Evolutionary conservation across 345 rosid genomes (phyloP).

Genomic region (Euphorbia tirucalli): DNA sequence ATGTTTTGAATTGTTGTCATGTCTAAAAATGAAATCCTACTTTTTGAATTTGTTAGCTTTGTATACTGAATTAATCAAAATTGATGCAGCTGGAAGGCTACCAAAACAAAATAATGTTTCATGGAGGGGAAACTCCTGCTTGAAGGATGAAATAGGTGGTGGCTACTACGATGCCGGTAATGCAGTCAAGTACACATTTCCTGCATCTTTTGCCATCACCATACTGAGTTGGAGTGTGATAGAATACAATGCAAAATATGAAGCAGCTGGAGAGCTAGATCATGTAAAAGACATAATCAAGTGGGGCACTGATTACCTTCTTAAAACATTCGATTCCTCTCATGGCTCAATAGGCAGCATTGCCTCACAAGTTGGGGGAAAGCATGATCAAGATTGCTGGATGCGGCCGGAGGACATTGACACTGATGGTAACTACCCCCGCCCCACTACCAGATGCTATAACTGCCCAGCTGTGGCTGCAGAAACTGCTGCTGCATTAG

Average conservation of each 20-base stretch:
- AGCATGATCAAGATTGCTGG: constrained; percentile 95
- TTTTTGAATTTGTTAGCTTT: no score
- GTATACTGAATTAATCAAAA: neutral
- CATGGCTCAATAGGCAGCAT: constrained; percentile 55
- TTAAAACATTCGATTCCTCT: constrained; percentile 74
- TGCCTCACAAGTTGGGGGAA: constrained; percentile 73
- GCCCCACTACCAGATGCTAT: constrained; percentile 58
- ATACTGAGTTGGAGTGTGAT: constrained; percentile 98
- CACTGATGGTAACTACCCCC: no score
- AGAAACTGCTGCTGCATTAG: constrained; percentile 94
- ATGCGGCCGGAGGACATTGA: constrained; percentile 97
- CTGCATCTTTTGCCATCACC: constrained; percentile 86
- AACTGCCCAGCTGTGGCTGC: constrained; percentile 90
- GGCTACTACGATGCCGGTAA: constrained; percentile 94
- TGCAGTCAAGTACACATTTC: constrained; percentile 88
- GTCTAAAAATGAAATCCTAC: no score
- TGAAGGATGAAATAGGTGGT: constrained; percentile 80
- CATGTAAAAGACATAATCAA: constrained; percentile 85
- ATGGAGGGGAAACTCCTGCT: constrained; percentile 86
- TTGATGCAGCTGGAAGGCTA: constrained; percentile 72
- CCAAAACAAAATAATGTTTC: constrained; percentile 88
- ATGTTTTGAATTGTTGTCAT: no score
- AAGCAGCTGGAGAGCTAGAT: constrained; percentile 81
- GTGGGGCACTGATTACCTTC: constrained; percentile 91
- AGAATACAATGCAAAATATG: constrained; percentile 85